Conservation (phyloP, 805 yeast genomes). For the Ogataea ramenticola region DNA sequence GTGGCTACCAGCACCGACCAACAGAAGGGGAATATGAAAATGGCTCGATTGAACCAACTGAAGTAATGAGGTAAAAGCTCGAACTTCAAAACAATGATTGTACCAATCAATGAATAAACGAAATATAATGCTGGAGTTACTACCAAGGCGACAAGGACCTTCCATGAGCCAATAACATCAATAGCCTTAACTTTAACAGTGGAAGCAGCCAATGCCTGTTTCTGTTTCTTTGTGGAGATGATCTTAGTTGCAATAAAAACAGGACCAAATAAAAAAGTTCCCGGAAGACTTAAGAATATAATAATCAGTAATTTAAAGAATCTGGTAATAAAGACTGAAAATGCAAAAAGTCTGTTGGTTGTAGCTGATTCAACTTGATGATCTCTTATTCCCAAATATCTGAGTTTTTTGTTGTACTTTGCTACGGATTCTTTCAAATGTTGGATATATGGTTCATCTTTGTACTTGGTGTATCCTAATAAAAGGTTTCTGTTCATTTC, state of each 20-base stretch:
- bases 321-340: constrained; percentile 50
- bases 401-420: constrained; percentile 58
- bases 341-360: constrained; percentile 40
- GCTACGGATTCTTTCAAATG: constrained; percentile 57
- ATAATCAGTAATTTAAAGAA: constrained; percentile 47
- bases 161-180: constrained; percentile 97
- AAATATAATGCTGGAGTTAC: constrained; percentile 80
- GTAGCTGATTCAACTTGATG: constrained; percentile 60
- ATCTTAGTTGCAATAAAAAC: constrained; percentile 71
- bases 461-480: constrained; percentile 69
- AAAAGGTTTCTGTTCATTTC: constrained; percentile 87
- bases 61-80: constrained; percentile 7
- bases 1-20: constrained; percentile 63
- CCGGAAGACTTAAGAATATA: constrained; percentile 69
- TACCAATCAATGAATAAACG: constrained; percentile 62
- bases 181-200: constrained; percentile 83
- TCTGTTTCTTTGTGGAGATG: constrained; percentile 67
- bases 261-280: constrained; percentile 80
- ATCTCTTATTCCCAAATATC: constrained; percentile 57
- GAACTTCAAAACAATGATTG: constrained; percentile 14
- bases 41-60: constrained; percentile 1
- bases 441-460: constrained; percentile 63
- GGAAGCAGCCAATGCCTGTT: constrained; percentile 74
- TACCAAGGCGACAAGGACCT: constrained; percentile 79
- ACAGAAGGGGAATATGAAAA: constrained; percentile 37